Conservation (phyloP, 345 rosid genomes). For the Syzygium jambos region DNA sequence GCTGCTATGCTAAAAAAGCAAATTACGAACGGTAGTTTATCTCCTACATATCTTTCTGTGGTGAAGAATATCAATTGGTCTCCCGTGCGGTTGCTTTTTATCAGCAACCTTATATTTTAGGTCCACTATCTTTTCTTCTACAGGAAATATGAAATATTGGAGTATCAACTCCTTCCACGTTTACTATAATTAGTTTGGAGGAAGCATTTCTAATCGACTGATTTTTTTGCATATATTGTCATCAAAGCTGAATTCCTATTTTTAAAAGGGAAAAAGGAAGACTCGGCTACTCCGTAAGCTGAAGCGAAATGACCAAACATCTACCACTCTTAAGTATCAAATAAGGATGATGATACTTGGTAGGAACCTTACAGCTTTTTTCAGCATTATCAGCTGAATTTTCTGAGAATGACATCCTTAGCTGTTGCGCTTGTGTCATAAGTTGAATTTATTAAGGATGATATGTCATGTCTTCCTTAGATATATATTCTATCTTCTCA, state of each 20-base stretch:
- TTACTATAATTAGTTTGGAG: neutral
- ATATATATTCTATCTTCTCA: neutral
- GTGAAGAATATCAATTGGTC: neutral
- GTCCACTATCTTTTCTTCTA: neutral
- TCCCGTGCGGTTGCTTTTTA: neutral
- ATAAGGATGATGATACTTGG: neutral
- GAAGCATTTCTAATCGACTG: neutral
- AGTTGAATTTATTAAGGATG: neutral
- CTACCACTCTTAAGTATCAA: neutral
- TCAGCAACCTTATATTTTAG: neutral
- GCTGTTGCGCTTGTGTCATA: neutral
- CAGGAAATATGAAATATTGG: neutral
- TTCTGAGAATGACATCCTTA: neutral
- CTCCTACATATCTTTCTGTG: neutral
- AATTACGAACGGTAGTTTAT: neutral
- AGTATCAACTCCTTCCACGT: neutral
- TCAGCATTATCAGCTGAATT: neutral
- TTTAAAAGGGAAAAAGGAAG: neutral
- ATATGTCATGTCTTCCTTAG: neutral
- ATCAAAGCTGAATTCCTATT: neutral
- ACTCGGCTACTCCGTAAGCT: neutral
- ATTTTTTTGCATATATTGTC: neutral
- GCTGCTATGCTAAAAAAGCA: no score
- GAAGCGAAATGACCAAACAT: neutral
- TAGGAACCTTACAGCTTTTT: neutral